Evolutionary conservation across 192 early-diverging fungal species (phyloP).

Genomic region (Coemansia sp.): DNA sequence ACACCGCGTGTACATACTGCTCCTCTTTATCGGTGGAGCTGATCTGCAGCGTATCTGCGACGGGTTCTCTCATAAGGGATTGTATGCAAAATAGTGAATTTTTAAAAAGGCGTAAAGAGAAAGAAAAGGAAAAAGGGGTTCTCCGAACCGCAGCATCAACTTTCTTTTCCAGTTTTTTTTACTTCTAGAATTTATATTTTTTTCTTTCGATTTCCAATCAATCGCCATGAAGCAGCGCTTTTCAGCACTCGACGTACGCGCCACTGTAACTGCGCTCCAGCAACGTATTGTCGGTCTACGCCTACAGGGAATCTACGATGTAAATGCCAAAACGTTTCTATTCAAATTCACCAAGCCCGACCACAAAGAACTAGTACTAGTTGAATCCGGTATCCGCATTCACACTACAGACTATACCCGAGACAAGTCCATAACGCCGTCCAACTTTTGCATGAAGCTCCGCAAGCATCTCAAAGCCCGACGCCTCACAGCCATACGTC

Average conservation of each 20-base stretch:
- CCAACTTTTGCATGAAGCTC: constrained; percentile 85
- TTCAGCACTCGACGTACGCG: constrained; percentile 84
- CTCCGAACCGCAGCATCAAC: neutral
- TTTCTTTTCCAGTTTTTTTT: neutral
- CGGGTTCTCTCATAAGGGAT: constrained; percentile 28
- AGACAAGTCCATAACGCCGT: constrained; percentile 84
- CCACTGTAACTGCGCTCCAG: constrained; percentile 70
- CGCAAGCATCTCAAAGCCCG: constrained; percentile 89
- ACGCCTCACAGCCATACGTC: constrained; percentile 72
- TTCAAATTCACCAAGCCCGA: constrained; percentile 94
- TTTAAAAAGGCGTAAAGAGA: neutral
- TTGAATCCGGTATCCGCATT: constrained; percentile 92
- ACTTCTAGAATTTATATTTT: neutral
- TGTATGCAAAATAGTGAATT: neutral
- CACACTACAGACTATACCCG: constrained; percentile 88
- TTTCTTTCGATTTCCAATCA: neutral
- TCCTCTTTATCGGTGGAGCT: constrained; percentile 60
- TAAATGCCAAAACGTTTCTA: constrained; percentile 84
- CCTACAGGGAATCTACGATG: constrained; percentile 95
- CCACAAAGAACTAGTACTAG: constrained; percentile 79
- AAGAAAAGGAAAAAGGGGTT: neutral
- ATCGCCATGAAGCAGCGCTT: constrained; percentile 81
- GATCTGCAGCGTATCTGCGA: constrained; percentile 35
- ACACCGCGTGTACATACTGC: constrained; percentile 86
- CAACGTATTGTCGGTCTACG: constrained; percentile 77